These are phyloP conservation scores for Maudiozyma saulgeensis DNA, from an alignment of 805 yeast genomes.

Conservation along the genomic window DNA sequence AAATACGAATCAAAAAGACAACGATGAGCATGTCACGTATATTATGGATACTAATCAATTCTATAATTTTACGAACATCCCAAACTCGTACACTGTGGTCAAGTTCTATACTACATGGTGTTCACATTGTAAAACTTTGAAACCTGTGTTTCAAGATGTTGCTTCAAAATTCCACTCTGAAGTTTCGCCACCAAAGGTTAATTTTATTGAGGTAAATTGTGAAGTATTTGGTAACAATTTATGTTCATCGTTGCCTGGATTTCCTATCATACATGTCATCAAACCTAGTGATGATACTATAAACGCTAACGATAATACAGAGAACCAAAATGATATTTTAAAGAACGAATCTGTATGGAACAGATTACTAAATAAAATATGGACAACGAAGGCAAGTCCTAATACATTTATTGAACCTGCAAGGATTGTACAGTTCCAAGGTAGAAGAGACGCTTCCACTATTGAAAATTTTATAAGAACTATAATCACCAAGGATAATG, in stretches of 20 bases:
- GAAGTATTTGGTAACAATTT: slow-evolving; percentile 25
- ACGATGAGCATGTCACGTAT: slow-evolving; percentile 3
- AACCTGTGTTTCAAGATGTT: slow-evolving; percentile 46
- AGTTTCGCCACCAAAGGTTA: slow-evolving; percentile 10
- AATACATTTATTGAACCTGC: slow-evolving; percentile 20
- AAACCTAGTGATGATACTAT: slow-evolving; percentile 28
- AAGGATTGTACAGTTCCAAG: slow-evolving; percentile 47
- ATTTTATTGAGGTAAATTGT: slow-evolving; percentile 28
- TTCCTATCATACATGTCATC: slow-evolving; percentile 55
- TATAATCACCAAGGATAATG: slow-evolving; percentile 10
- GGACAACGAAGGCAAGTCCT: slow-evolving; percentile 6
- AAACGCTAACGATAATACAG: slow-evolving; percentile 1
- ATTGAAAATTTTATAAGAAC: slow-evolving; percentile 43
- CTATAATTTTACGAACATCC: slow-evolving; percentile 20
- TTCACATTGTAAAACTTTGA: slow-evolving; percentile 51
- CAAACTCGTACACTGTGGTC: slow-evolving; percentile 24
- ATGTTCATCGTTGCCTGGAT: slow-evolving; percentile 38
- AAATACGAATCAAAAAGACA: too few species aligned
- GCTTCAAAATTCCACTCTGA: slow-evolving; percentile 27
- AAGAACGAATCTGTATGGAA: slow-evolving; percentile 4
- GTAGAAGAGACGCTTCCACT: slow-evolving; percentile 39
- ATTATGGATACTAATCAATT: slow-evolving; percentile 21
- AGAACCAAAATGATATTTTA: slow-evolving; percentile 1
- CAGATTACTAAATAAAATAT: slow-evolving; percentile 4
- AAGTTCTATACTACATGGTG: slow-evolving; percentile 61